Conservation (phyloP, 176 grass and related monocot species). For the Triticum urartu region DNA sequence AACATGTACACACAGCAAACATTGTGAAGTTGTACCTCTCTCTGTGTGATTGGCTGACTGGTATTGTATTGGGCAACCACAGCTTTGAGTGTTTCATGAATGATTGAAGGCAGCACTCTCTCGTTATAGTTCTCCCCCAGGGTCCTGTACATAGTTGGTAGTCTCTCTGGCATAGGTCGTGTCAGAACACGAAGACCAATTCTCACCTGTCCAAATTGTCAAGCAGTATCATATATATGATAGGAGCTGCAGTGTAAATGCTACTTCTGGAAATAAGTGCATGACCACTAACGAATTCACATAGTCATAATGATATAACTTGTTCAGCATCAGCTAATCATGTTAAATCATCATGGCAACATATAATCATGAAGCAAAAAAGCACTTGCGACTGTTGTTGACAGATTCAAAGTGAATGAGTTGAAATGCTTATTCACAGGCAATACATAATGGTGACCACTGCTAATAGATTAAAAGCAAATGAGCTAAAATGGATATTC, state of each 20-base stretch:
- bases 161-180: slow-evolving; percentile 60
- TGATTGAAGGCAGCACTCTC: slow-evolving; percentile 93
- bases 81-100: slow-evolving; percentile 94
- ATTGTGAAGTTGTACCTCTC: slow-evolving; percentile 64
- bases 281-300: neutral
- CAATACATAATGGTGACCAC: neutral
- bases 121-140: slow-evolving; percentile 85
- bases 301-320: neutral
- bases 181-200: slow-evolving; percentile 92
- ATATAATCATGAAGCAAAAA: neutral
- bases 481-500: neutral
- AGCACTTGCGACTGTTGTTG: neutral
- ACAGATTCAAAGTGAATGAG: neutral
- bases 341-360: neutral
- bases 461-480: neutral
- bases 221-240: neutral
- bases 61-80: slow-evolving; percentile 98
- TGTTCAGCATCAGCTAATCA: neutral
- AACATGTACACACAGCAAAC: neutral
- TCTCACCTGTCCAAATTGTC: slow-evolving; percentile 53
- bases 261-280: neutral
- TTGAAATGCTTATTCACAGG: neutral
- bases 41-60: slow-evolving; percentile 92
- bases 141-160: slow-evolving; percentile 78
- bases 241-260: neutral